phyloP scores from a whole-genome alignment of 2,329 filamentous ascomycete genomes.

The Dothistroma pini region DNA sequence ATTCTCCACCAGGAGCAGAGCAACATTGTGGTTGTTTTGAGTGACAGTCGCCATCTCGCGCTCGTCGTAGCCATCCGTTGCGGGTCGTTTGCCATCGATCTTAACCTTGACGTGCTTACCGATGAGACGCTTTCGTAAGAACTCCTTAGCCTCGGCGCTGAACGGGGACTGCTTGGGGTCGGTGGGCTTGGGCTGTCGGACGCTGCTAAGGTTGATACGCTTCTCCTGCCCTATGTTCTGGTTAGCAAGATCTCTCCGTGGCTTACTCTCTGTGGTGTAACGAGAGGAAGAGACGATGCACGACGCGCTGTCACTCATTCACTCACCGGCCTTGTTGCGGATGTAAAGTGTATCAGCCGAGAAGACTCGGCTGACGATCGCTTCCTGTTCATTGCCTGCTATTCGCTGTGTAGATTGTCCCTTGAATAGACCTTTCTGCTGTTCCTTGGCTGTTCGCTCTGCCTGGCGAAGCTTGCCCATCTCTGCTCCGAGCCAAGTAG shows the following conservation, averaged over 20 bases:
- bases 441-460: constrained; percentile 77
- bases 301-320: neutral
- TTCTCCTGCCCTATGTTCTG: constrained; percentile 62
- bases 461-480: constrained; percentile 84
- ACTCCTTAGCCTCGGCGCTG: constrained; percentile 92
- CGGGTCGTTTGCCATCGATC: constrained; percentile 86
- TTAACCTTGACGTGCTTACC: constrained; percentile 90
- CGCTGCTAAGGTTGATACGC: constrained; percentile 86
- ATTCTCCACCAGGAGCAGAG: constrained; percentile 78
- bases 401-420: constrained; percentile 62
- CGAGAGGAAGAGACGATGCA: neutral
- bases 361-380: constrained; percentile 77
- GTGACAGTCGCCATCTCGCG: constrained; percentile 89
- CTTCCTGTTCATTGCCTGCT: constrained; percentile 64
- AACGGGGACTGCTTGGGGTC: constrained; percentile 87
- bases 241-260: neutral
- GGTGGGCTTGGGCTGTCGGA: constrained; percentile 84
- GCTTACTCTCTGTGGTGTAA: neutral
- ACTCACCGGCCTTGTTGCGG: constrained; percentile 67
- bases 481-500: constrained; percentile 80
- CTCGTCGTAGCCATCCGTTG: constrained; percentile 85
- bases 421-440: constrained; percentile 75
- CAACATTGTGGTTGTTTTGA: constrained; percentile 81
- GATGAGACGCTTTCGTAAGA: constrained; percentile 86
- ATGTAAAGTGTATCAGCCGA: constrained; percentile 86